Evolutionary conservation across 257 asterid genomes (phyloP).

Genomic region (Nicotiana obtusifolia): DNA sequence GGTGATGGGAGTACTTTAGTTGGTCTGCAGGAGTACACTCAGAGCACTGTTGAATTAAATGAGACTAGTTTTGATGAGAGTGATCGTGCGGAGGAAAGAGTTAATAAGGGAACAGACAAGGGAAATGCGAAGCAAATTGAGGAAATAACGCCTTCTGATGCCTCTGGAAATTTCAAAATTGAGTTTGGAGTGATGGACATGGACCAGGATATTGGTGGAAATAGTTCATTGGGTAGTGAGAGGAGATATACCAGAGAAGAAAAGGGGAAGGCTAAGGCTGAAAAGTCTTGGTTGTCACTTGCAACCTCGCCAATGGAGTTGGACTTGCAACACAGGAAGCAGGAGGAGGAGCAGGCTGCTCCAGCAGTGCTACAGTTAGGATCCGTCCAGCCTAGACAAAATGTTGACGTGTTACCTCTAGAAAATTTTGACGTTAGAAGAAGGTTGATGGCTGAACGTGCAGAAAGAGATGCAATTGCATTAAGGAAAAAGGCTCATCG

Average conservation of each 20-base stretch:
- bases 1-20: slow-evolving; percentile 11
- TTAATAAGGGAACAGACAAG: slow-evolving; percentile 13
- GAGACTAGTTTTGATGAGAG: slow-evolving; percentile 45
- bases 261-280: slow-evolving; percentile 40
- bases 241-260: slow-evolving; percentile 44
- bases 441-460: slow-evolving; percentile 10
- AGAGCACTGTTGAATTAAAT: slow-evolving; percentile 26
- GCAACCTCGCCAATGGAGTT: slow-evolving; percentile 11
- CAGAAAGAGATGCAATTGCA: background rate
- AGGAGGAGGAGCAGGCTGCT: background rate
- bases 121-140: slow-evolving; percentile 26
- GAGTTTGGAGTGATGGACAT: slow-evolving; percentile 24
- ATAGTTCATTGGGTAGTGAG: slow-evolving; percentile 19
- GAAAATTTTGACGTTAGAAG: slow-evolving; percentile 5
- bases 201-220: slow-evolving; percentile 28
- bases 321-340: slow-evolving; percentile 17
- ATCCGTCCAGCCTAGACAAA: slow-evolving; percentile 2
- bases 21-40: slow-evolving; percentile 10
- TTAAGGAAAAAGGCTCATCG: slow-evolving; percentile 28
- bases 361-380: background rate
- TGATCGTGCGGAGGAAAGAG: slow-evolving; percentile 42
- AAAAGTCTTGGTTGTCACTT: slow-evolving; percentile 45
- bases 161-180: slow-evolving; percentile 20
- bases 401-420: slow-evolving; percentile 2
- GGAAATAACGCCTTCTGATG: slow-evolving; percentile 4